Percentiles rank a stretch among this genome's conserved stretches.
phyloP scores from a whole-genome alignment of 306 rosid genomes.

The Arachis hypogaea region DNA sequence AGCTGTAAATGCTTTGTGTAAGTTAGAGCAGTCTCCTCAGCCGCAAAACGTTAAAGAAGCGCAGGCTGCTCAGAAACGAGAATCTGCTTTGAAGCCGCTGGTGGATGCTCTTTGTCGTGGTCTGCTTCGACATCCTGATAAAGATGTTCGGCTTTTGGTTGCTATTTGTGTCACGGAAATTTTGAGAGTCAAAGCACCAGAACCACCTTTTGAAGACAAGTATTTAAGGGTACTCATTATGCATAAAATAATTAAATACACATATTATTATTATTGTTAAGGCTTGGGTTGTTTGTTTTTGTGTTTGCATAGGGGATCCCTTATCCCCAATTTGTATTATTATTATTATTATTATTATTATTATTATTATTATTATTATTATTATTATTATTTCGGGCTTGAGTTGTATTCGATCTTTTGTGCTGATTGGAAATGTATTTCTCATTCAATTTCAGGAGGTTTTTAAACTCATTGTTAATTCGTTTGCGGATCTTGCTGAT shows the following conservation, averaged over 20 bases:
- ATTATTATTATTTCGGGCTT: neutral
- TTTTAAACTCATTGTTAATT: constrained; percentile 68
- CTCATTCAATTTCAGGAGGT: constrained; percentile 58
- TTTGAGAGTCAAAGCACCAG: constrained; percentile 84
- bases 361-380: too few species aligned
- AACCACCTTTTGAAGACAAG: constrained; percentile 73
- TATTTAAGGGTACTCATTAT: constrained; percentile 62
- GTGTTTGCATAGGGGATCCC: too few species aligned
- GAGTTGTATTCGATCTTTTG: neutral
- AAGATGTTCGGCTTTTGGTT: constrained; percentile 80
- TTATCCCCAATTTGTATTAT: too few species aligned
- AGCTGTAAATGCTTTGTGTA: constrained; percentile 65
- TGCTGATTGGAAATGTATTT: constrained; percentile 28
- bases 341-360: too few species aligned
- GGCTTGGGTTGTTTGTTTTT: too few species aligned
- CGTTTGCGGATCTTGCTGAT: constrained; percentile 77
- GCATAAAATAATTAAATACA: neutral
- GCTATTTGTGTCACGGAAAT: constrained; percentile 74
- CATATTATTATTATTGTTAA: neutral
- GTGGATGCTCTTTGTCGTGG: constrained; percentile 48
- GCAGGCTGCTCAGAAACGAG: constrained; percentile 46
- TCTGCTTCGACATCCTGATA: constrained; percentile 69
- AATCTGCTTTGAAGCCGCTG: constrained; percentile 59
- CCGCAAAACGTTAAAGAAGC: constrained; percentile 37
- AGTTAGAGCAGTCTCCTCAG: constrained; percentile 66